Percentiles rank a stretch among this genome's conserved stretches.
Evolutionary conservation across 495 filamentous ascomycete species (phyloP).

Genomic region (Penicillium mononematosum): DNA sequence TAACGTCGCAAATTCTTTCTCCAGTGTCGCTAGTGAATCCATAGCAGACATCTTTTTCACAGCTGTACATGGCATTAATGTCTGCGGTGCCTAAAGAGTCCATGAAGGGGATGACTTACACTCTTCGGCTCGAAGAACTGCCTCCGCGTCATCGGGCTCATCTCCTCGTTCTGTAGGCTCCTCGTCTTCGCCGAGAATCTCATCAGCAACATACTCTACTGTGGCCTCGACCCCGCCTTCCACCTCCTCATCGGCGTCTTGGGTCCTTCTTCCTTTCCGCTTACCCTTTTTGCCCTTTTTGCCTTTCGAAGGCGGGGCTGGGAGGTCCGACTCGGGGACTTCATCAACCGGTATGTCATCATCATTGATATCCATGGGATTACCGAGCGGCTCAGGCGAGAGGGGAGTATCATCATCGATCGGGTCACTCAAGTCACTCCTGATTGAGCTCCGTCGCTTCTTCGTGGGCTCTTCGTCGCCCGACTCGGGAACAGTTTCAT

Average conservation of each 20-base stretch:
- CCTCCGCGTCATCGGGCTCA: constrained; percentile 42
- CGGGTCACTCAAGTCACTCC: constrained; percentile 47
- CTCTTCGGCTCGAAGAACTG: constrained; percentile 50
- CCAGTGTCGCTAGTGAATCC: constrained; percentile 73
- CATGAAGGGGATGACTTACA: constrained; percentile 50
- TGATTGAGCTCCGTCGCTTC: constrained; percentile 47
- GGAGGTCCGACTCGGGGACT: constrained; percentile 36
- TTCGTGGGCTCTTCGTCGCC: constrained; percentile 45
- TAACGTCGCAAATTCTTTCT: constrained; percentile 79
- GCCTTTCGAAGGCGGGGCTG: constrained; percentile 29
- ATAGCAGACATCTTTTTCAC: constrained; percentile 76
- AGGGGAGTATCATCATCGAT: constrained; percentile 29
- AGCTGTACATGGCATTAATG: constrained; percentile 57
- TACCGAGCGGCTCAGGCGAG: constrained; percentile 39
- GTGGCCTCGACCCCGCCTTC: constrained; percentile 30
- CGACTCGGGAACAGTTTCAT: constrained; percentile 41
- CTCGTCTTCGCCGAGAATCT: constrained; percentile 47
- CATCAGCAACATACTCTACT: constrained; percentile 34
- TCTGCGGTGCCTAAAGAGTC: constrained; percentile 4
- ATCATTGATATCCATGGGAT: constrained; percentile 33
- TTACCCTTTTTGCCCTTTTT: constrained; percentile 48
- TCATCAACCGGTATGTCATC: constrained; percentile 43
- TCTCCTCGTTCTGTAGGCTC: constrained; percentile 43
- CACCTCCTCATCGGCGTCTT: constrained; percentile 40
- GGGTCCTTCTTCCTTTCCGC: constrained; percentile 42